Base-by-base conservation (phyloP, 176 grass and related monocot species). In the Puccinellia tenuiflora region DNA sequence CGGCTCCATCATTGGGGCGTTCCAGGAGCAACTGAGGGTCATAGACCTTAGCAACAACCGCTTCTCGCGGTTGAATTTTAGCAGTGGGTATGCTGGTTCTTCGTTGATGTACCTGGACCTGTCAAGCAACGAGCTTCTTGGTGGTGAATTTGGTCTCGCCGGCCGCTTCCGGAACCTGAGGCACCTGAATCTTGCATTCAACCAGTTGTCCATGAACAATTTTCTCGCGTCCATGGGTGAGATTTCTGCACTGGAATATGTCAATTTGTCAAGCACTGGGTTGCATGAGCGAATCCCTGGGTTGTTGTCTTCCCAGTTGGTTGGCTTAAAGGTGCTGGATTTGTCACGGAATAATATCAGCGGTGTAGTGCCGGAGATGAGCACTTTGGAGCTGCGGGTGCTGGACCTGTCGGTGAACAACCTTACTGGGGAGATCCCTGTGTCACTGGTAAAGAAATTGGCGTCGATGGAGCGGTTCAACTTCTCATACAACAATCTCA, bases 401-500 rank as follows among this genome's bases (percentile, higher is more conserved):
- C 76, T 99, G n/a, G 93, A 99, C 81, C 79, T 95, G 84, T 99
- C 96, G 0, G 53, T 90, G 54, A 99, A 99, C 89, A 99, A 96
- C 83, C 93, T 99, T 64, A 96, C 93, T 0, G 93, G 96, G 14
- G 89, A 98, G 86, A 90, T 98, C 73, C 96, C 96, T 25, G 79
- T 79, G 77, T 62, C 87, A 25, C 85, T 98, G 78, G 88, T 93
- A 57, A 91, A 93, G 76, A 90, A 87, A 42, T 43, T 98, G 78
- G 14, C 45, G 6, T 73, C 31, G 0, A 90, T 98, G 87, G 86
- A 90, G 45, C 83, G 48, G 34, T 96, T 99, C 91, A 96, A 99
- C 76, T 93, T 99, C 74, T 99, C 96, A 81, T 96, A 92, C 87
- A 99, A 99, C 90, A 99, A 99, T 54, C 91, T 99, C 59, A 96